phyloP scores from a whole-genome alignment of 345 rosid genomes.

The Syzygium aqueum region DNA sequence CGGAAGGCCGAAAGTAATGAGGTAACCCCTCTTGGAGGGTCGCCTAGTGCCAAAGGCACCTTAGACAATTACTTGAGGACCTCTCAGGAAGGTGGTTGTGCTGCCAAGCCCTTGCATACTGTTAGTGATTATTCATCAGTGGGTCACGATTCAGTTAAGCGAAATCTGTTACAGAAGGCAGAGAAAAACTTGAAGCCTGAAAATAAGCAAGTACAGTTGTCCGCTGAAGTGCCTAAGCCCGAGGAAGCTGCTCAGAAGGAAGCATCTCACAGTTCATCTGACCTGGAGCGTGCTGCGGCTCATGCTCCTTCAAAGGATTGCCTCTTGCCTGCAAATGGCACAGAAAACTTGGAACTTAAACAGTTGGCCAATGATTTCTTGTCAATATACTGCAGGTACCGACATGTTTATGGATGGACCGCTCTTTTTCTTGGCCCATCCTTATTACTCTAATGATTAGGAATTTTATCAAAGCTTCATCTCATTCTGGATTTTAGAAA shows the following conservation, averaged over 20 bases:
- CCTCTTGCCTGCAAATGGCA: slow-evolving; percentile 14
- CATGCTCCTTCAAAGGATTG: slow-evolving; percentile 13
- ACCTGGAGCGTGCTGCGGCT: slow-evolving; percentile 19
- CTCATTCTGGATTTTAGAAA: not conserved
- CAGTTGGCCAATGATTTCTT: slow-evolving; percentile 73
- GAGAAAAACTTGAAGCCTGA: slow-evolving; percentile 20
- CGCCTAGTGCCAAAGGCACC: slow-evolving; percentile 65
- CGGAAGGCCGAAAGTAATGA: slow-evolving; percentile 45
- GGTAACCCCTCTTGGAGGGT: slow-evolving; percentile 32
- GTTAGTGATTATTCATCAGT: slow-evolving; percentile 12
- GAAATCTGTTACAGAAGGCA: slow-evolving; percentile 34
- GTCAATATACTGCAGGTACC: slow-evolving; percentile 90
- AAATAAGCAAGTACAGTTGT: slow-evolving; percentile 5
- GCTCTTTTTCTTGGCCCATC: not conserved
- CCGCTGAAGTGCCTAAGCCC: slow-evolving; percentile 9
- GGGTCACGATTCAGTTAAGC: slow-evolving; percentile 31
- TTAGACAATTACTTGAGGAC: slow-evolving; percentile 52
- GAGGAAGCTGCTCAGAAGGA: slow-evolving; percentile 22
- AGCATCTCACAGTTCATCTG: slow-evolving; percentile 19
- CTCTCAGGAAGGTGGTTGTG: slow-evolving; percentile 26
- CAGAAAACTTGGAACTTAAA: slow-evolving; percentile 41
- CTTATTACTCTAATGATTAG: not conserved
- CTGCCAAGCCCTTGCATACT: slow-evolving; percentile 2
- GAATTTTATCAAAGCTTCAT: not conserved
- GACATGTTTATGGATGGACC: not conserved